A percentile compares a stretch with the other conserved stretches of the same genome.
These are phyloP conservation scores for Moesziomyces antarcticus DNA, from an alignment of 1,284 basidiomycete species.

Conservation along the genomic window DNA sequence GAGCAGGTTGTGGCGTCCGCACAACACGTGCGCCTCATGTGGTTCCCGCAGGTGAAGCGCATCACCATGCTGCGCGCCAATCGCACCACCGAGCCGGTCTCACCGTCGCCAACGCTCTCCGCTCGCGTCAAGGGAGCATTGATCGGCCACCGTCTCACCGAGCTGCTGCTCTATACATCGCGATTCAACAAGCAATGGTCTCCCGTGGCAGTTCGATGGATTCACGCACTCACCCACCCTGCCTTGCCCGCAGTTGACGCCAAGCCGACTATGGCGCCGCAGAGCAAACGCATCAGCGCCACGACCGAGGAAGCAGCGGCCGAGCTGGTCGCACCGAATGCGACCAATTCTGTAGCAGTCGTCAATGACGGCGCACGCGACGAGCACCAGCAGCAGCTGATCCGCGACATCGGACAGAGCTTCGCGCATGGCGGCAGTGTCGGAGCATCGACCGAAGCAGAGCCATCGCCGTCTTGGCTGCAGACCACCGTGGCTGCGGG, in stretches of 20 bases:
- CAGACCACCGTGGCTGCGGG: conserved; percentile 25
- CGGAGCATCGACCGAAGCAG: conserved; percentile 25
- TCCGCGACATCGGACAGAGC: conserved; percentile 33
- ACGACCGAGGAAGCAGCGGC: conserved; percentile 57
- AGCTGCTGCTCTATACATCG: conserved; percentile 43
- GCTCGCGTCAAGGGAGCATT: conserved; percentile 31
- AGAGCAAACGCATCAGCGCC: conserved; percentile 13
- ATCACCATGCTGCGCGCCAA: conserved; percentile 81
- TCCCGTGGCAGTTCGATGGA: conserved; percentile 35
- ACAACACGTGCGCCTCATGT: conserved; percentile 92
- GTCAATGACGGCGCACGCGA: conserved; percentile 49
- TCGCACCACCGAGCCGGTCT: conserved; percentile 74
- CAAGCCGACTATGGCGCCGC: neutral
- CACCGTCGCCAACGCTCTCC: conserved; percentile 16
- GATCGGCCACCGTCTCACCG: conserved; percentile 45
- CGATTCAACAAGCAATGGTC: conserved; percentile 40
- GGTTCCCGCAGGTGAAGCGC: conserved; percentile 85
- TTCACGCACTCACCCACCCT: conserved; percentile 48
- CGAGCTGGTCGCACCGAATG: conserved; percentile 60
- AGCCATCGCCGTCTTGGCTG: conserved; percentile 20
- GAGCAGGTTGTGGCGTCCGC: conserved; percentile 69
- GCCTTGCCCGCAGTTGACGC: conserved; percentile 19
- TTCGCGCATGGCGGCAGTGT: conserved; percentile 20
- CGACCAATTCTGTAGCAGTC: neutral
- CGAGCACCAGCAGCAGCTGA: conserved; percentile 30